Evolutionary conservation across 768 basidiomycete genomes (phyloP).

Genomic region (Lentinula sp.): DNA sequence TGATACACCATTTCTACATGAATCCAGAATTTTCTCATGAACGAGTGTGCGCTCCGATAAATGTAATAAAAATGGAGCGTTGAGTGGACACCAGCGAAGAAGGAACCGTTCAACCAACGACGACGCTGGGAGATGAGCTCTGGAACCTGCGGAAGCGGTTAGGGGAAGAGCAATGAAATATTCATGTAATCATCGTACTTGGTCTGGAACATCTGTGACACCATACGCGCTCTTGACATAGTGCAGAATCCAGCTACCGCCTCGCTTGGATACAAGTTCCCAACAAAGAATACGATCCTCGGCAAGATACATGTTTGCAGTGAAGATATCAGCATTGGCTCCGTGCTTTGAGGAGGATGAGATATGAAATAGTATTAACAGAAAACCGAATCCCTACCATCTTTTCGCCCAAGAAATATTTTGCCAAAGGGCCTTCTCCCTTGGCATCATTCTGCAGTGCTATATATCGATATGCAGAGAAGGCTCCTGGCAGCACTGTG

Average conservation of each 20-base stretch:
- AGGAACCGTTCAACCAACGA: conserved; percentile 96
- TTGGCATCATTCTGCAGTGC: conserved; percentile 80
- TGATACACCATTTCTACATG: conserved; percentile 94
- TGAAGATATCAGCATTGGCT: conserved; percentile 85
- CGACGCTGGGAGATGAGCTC: conserved; percentile 93
- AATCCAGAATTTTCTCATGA: conserved; percentile 87
- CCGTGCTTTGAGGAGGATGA: conserved; percentile 45
- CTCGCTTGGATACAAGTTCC: conserved; percentile 95
- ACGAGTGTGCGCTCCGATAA: conserved; percentile 81
- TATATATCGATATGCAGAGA: conserved; percentile 88
- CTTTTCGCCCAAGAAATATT: conserved; percentile 97
- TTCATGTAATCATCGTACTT: conserved; percentile 34
- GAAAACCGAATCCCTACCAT: conserved; percentile 42
- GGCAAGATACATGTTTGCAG: conserved; percentile 94
- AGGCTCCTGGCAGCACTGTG: conserved; percentile 88
- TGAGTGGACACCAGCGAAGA: conserved; percentile 94
- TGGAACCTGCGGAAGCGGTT: conserved; percentile 48
- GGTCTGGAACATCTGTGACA: conserved; percentile 90
- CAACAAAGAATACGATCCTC: conserved; percentile 95
- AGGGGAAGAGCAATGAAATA: neutral
- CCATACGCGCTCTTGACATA: conserved; percentile 95
- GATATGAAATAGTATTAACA: neutral
- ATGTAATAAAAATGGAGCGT: conserved; percentile 93
- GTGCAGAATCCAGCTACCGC: conserved; percentile 86
- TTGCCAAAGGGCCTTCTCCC: conserved; percentile 86